These are phyloP conservation scores for Candolleomyces aberdarensis DNA, from an alignment of 768 basidiomycete genomes.

Conservation along the genomic window DNA sequence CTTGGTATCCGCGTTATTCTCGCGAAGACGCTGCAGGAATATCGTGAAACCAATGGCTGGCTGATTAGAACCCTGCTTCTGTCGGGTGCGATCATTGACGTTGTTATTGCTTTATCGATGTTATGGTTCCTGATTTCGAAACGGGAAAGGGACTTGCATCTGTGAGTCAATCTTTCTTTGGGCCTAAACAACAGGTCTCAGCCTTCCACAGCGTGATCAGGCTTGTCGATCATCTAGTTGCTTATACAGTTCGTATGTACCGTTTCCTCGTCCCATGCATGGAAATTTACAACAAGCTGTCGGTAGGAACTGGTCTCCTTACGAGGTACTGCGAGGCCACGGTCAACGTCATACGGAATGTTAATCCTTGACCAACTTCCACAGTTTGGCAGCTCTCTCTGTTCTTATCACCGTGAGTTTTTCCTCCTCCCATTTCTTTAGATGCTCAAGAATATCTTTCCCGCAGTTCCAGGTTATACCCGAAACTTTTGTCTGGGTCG, in stretches of 20 bases:
- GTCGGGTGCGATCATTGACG: background rate
- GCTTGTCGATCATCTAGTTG: slow-evolving; percentile 1
- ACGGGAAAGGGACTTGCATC: background rate
- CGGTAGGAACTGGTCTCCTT: slow-evolving; percentile 1
- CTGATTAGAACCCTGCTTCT: background rate
- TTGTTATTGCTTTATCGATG: slow-evolving; percentile 8
- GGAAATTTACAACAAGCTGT: background rate
- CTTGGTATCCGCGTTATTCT: background rate
- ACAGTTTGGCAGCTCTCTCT: background rate
- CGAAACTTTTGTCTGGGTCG: slow-evolving; percentile 2
- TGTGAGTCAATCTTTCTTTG: background rate
- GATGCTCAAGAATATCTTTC: background rate
- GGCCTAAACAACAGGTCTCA: background rate
- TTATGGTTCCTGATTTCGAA: slow-evolving; percentile 1
- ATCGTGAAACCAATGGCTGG: background rate
- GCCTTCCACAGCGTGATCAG: background rate
- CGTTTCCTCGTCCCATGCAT: background rate
- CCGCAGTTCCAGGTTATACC: background rate
- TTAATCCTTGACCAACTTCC: background rate
- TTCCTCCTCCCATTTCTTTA: background rate
- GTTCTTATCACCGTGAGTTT: background rate
- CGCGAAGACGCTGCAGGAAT: background rate
- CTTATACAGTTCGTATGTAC: slow-evolving; percentile 4
- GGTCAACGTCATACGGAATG: background rate
- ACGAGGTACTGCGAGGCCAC: background rate